Percentiles rank a stretch among this genome's conserved stretches.
phyloP scores from a whole-genome alignment of 2,329 filamentous ascomycete species.

The Elsinoe fawcettii region DNA sequence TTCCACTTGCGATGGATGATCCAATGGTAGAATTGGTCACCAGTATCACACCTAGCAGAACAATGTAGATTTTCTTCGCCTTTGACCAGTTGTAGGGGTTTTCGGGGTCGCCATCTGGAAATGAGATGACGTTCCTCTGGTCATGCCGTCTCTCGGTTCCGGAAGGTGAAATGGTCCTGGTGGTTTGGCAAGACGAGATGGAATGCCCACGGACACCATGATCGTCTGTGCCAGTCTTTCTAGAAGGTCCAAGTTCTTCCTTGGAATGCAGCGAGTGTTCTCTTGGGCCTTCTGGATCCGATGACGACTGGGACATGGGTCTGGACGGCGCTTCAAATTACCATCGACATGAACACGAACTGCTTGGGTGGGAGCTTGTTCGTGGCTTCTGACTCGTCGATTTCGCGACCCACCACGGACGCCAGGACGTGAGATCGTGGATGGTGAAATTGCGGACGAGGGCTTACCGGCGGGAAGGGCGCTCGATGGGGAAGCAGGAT shows the following conservation, averaged over 20 bases:
- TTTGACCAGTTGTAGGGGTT: constrained; percentile 21
- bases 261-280: constrained; percentile 14
- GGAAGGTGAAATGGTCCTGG: constrained; percentile 3
- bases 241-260: constrained; percentile 3
- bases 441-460: constrained; percentile 6
- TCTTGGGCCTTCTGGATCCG: constrained; percentile 7
- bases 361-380: constrained; percentile 1
- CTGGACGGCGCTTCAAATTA: constrained; percentile 7
- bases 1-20: constrained; percentile 57
- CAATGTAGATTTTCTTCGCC: constrained; percentile 43
- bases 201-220: constrained; percentile 12
- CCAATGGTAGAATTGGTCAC: constrained; percentile 63
- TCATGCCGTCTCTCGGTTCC: background rate
- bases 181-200: constrained; percentile 6
- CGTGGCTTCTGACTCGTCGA: constrained; percentile 6
- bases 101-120: constrained; percentile 29
- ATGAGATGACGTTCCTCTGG: constrained; percentile 30
- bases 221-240: constrained; percentile 13
- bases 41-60: constrained; percentile 49
- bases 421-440: background rate
- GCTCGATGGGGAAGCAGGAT: constrained; percentile 2
- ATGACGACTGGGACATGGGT: constrained; percentile 15
- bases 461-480: background rate
- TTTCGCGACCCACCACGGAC: constrained; percentile 7
- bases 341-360: constrained; percentile 14